Evolutionary conservation across 2,329 filamentous ascomycete genomes (phyloP).

Genomic region (Passalora sequoiae): DNA sequence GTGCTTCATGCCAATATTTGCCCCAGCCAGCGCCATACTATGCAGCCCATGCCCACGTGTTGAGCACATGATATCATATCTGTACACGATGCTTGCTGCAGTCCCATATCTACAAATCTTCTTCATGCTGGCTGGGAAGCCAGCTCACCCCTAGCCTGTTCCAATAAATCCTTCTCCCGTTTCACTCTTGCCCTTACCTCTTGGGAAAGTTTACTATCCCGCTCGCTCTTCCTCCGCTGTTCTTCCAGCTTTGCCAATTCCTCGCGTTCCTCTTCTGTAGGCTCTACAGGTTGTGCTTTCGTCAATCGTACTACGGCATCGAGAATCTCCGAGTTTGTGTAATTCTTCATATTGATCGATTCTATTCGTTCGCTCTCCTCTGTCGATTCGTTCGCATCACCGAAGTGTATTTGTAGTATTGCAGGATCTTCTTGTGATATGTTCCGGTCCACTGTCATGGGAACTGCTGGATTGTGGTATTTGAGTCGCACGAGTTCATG

Average conservation of each 20-base stretch:
- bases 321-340: slow-evolving; percentile 58
- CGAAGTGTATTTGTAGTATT: slow-evolving; percentile 61
- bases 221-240: slow-evolving; percentile 46
- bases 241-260: slow-evolving; percentile 57
- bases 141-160: slow-evolving; percentile 49
- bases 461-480: slow-evolving; percentile 83
- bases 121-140: slow-evolving; percentile 17
- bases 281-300: slow-evolving; percentile 52
- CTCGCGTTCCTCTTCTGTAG: slow-evolving; percentile 55
- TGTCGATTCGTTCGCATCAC: slow-evolving; percentile 27
- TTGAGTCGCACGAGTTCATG: slow-evolving; percentile 79
- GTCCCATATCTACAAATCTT: no score
- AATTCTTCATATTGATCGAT: slow-evolving; percentile 56
- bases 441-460: slow-evolving; percentile 75
- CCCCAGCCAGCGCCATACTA: no score
- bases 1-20: no score
- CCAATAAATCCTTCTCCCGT: slow-evolving; percentile 57
- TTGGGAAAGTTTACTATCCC: slow-evolving; percentile 52
- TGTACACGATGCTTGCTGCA: background rate
- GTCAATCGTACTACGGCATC: slow-evolving; percentile 58
- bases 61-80: background rate
- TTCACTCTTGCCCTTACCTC: slow-evolving; percentile 54
- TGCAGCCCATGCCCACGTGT: no score
- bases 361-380: slow-evolving; percentile 33
- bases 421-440: slow-evolving; percentile 53